Evolutionary conservation across 768 basidiomycete species (phyloP).

Genomic region (Trametes coccinea): DNA sequence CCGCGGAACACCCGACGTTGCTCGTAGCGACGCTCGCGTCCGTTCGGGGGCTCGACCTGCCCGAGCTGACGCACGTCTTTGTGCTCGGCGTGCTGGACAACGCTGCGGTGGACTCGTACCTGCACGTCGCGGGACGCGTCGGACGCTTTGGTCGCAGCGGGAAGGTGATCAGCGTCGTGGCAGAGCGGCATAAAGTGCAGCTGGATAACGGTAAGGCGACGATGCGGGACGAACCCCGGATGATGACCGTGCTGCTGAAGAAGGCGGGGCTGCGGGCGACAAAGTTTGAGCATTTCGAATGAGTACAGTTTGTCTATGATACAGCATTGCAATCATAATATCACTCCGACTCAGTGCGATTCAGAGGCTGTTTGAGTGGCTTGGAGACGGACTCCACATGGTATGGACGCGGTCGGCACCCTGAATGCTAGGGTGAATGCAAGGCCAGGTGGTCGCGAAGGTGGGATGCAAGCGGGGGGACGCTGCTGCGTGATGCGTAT

Average conservation of each 20-base stretch:
- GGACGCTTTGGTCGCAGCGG: conserved; percentile 69
- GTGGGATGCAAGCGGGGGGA: no score
- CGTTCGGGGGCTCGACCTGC: conserved; percentile 73
- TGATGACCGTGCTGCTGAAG: conserved; percentile 46
- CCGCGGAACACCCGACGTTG: conserved; percentile 56
- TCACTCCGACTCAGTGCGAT: no score
- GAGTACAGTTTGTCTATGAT: neutral
- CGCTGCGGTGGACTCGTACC: conserved; percentile 56
- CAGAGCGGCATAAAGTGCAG: conserved; percentile 36
- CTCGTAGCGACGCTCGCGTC: conserved; percentile 71
- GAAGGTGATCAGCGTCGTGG: conserved; percentile 65
- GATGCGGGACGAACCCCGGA: conserved; percentile 37
- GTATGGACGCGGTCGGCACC: neutral
- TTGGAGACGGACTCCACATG: neutral
- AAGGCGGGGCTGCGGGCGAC: conserved; percentile 47
- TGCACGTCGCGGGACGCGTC: conserved; percentile 75
- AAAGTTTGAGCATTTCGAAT: conserved; percentile 55
- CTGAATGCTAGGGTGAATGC: neutral
- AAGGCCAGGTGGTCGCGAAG: no score
- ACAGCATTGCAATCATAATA: no score
- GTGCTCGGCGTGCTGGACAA: conserved; percentile 61
- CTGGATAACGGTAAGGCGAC: conserved; percentile 30
- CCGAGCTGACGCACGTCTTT: conserved; percentile 73
- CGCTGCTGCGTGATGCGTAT: neutral
- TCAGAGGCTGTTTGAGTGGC: conserved; percentile 8